phyloP scores from a whole-genome alignment of 495 filamentous ascomycete species.

The Geopyxis carbonaria region DNA sequence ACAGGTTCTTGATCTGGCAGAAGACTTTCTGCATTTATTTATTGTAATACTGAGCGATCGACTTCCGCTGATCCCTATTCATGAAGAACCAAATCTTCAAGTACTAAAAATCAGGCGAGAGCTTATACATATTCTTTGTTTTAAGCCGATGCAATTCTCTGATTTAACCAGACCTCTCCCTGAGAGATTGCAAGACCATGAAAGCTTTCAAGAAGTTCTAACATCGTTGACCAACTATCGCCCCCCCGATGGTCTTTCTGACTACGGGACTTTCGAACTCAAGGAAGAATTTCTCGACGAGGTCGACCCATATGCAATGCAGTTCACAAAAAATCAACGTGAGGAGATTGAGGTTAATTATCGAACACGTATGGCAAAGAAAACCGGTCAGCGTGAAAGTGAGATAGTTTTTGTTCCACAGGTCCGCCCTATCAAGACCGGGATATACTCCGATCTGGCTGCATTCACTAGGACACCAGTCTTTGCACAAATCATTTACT shows the following conservation, averaged over 20 bases:
- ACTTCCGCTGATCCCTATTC: slow-evolving; percentile 52
- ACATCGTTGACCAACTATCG: slow-evolving; percentile 78
- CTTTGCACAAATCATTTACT: slow-evolving; percentile 82
- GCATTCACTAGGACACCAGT: slow-evolving; percentile 64
- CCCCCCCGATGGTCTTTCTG: slow-evolving; percentile 73
- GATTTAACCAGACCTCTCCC: slow-evolving; percentile 66
- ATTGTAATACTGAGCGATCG: slow-evolving; percentile 83
- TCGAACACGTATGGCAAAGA: slow-evolving; percentile 69
- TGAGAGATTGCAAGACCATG: slow-evolving; percentile 67
- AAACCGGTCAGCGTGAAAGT: slow-evolving; percentile 56
- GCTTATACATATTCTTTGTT: slow-evolving; percentile 85
- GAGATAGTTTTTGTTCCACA: slow-evolving; percentile 93
- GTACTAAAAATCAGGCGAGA: slow-evolving; percentile 64
- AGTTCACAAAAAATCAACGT: slow-evolving; percentile 91
- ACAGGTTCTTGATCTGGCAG: slow-evolving; percentile 79
- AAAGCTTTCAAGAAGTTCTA: slow-evolving; percentile 64
- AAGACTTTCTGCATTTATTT: slow-evolving; percentile 88
- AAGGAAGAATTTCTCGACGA: slow-evolving; percentile 68
- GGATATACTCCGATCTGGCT: slow-evolving; percentile 56
- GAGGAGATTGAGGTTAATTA: slow-evolving; percentile 88
- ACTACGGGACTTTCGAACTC: slow-evolving; percentile 84
- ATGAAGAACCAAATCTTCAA: slow-evolving; percentile 48
- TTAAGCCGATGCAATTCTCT: slow-evolving; percentile 86
- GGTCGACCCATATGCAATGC: slow-evolving; percentile 83
- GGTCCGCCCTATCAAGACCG: slow-evolving; percentile 56